Conservation (phyloP, 2,329 filamentous ascomycete species). For the Colletotrichum paranaense region DNA sequence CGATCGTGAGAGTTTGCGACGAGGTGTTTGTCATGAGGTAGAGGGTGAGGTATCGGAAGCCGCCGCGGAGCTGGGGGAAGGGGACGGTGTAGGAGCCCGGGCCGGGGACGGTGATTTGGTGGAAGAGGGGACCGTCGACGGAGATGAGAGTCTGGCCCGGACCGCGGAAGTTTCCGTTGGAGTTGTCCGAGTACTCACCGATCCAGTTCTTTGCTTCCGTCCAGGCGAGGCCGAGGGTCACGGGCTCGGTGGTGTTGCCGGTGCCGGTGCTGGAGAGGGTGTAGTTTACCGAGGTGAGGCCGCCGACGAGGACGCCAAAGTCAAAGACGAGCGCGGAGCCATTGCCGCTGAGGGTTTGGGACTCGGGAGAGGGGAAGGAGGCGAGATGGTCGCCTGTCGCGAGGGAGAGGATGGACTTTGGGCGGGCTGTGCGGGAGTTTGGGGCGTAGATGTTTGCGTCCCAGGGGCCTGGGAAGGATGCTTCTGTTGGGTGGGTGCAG, state of each 20-base stretch:
- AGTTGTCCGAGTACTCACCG: conserved; percentile 58
- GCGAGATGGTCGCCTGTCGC: conserved; percentile 45
- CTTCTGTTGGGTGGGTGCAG: conserved; percentile 60
- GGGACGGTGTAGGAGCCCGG: conserved; percentile 44
- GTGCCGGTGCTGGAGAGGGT: conserved; percentile 47
- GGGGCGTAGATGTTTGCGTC: conserved; percentile 69
- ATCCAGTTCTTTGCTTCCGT: conserved; percentile 60
- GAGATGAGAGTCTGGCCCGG: conserved; percentile 39
- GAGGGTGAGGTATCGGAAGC: conserved; percentile 64
- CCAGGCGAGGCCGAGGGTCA: conserved; percentile 57
- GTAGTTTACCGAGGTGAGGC: conserved; percentile 64
- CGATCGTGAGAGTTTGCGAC: conserved; percentile 43
- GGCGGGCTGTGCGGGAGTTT: conserved; percentile 59
- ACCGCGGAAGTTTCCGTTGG: conserved; percentile 55
- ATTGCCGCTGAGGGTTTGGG: conserved; percentile 48
- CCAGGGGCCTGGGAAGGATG: conserved; percentile 68
- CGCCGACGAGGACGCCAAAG: conserved; percentile 69
- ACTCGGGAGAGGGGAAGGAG: conserved; percentile 39
- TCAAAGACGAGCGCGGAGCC: conserved; percentile 67
- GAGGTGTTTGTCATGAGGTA: conserved; percentile 44
- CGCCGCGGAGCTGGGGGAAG: conserved; percentile 58
- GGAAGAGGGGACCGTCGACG: conserved; percentile 58
- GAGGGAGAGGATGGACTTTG: conserved; percentile 54
- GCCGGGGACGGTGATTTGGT: conserved; percentile 48
- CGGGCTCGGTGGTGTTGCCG: conserved; percentile 46